Conservation (phyloP, 2,329 filamentous ascomycete species). For the Xylariaceae sp. region DNA sequence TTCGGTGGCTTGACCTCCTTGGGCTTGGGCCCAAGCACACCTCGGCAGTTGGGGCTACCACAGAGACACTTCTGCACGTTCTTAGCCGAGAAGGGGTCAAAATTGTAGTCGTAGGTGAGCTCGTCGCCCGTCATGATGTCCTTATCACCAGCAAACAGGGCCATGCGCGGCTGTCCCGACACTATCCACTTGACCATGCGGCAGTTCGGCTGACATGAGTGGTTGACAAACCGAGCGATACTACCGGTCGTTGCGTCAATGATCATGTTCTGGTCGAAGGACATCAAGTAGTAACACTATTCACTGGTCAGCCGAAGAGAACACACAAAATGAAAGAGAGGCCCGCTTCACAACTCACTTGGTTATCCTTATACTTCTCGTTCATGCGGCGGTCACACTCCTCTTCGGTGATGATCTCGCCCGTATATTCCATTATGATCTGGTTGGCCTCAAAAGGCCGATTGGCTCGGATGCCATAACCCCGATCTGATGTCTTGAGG, state of each 20-base stretch:
- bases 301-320: not conserved
- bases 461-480: slow-evolving; percentile 86
- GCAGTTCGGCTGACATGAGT: slow-evolving; percentile 94
- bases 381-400: slow-evolving; percentile 94
- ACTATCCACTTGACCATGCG: slow-evolving; percentile 98
- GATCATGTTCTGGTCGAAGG: slow-evolving; percentile 96
- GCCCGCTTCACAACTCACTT: slow-evolving; percentile 57
- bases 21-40: slow-evolving; percentile 54
- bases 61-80: slow-evolving; percentile 62
- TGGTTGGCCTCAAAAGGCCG: slow-evolving; percentile 80
- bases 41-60: slow-evolving; percentile 55
- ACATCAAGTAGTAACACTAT: slow-evolving; percentile 97
- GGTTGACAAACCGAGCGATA: slow-evolving; percentile 96
- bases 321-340: not conserved
- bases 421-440: slow-evolving; percentile 97
- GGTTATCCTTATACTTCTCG: slow-evolving; percentile 85
- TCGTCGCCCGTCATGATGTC: slow-evolving; percentile 94
- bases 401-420: slow-evolving; percentile 91
- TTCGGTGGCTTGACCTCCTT: slow-evolving; percentile 45
- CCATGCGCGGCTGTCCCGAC: slow-evolving; percentile 88
- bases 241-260: slow-evolving; percentile 94
- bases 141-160: slow-evolving; percentile 82
- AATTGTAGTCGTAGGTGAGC: slow-evolving; percentile 86
- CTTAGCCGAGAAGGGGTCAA: slow-evolving; percentile 61
- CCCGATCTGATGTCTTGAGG: slow-evolving; percentile 79